Percentiles rank a stretch among this genome's conserved stretches.
Conservation (phyloP, 257 asterid genomes). For the Datura wrightii region DNA sequence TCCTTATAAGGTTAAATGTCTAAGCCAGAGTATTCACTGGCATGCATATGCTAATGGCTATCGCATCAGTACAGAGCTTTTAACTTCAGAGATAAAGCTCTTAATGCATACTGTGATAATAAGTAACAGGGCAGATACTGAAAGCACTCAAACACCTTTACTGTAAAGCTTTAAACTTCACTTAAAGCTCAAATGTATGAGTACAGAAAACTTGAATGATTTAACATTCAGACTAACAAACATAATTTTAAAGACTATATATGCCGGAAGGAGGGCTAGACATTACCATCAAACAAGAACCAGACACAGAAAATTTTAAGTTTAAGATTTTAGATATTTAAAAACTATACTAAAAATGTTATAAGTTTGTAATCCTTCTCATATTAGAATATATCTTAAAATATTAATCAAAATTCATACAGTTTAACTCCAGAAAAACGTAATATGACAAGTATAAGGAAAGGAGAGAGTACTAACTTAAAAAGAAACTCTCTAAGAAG, state of each 20-base stretch:
- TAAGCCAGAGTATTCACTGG: not conserved
- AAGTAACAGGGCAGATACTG: slow-evolving; percentile 1
- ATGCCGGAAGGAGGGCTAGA: not conserved
- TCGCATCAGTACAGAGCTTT: too few species aligned
- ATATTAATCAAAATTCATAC: too few species aligned
- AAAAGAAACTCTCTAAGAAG: too few species aligned
- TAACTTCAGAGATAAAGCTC: not conserved
- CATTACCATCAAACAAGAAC: slow-evolving; percentile 9
- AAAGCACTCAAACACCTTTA: not conserved
- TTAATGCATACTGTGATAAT: not conserved
- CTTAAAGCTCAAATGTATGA: not conserved
- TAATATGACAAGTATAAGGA: too few species aligned
- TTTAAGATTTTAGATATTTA: too few species aligned
- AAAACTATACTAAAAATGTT: too few species aligned
- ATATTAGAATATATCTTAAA: too few species aligned
- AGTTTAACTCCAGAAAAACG: too few species aligned
- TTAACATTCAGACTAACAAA: not conserved
- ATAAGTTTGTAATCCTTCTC: too few species aligned
- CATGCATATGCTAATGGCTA: not conserved
- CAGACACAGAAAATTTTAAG: not conserved
- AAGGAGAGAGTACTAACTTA: too few species aligned
- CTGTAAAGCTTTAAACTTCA: not conserved
- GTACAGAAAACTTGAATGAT: not conserved
- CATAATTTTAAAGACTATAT: not conserved
- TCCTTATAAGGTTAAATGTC: not conserved